Evolutionary conservation across 163 green algal species (phyloP).

Genomic region (Chlamydomonas reinhardtii): DNA sequence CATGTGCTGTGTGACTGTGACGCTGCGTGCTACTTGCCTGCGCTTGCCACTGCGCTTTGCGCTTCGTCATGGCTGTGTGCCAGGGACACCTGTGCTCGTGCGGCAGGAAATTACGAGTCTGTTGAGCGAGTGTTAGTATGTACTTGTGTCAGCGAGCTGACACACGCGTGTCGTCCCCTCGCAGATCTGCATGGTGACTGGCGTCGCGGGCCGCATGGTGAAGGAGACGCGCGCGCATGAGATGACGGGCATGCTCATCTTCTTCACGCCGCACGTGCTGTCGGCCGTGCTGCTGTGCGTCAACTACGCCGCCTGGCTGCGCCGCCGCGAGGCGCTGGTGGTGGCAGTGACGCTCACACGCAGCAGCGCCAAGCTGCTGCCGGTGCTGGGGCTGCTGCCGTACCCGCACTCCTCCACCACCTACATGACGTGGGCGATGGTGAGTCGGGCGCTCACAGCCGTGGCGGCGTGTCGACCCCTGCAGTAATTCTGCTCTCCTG

Average conservation of each 20-base stretch:
- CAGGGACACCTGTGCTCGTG: too few relatives aligned
- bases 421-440: conserved; percentile 32
- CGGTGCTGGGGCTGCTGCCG: conserved; percentile 27
- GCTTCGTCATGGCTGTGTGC: too few relatives aligned
- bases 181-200: conserved; percentile 11
- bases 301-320: conserved; percentile 25
- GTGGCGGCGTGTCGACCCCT: too few relatives aligned
- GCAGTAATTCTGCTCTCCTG: too few relatives aligned
- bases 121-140: too few relatives aligned
- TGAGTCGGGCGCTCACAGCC: background rate
- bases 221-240: conserved; percentile 29
- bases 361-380: conserved; percentile 7
- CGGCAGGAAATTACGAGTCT: too few relatives aligned
- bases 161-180: too few relatives aligned
- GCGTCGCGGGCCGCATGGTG: conserved; percentile 32
- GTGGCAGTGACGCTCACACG: background rate
- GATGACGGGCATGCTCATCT: conserved; percentile 27
- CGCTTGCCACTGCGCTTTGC: too few relatives aligned
- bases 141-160: too few relatives aligned
- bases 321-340: background rate
- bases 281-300: conserved; percentile 11
- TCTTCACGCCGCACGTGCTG: background rate
- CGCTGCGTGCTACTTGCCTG: too few relatives aligned
- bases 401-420: conserved; percentile 12
- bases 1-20: too few relatives aligned